Evolutionary conservation across 1,284 basidiomycete genomes (phyloP), one percentile per base, ranked within the genome.

Genomic region (Pseudozyma pruni): DNA sequence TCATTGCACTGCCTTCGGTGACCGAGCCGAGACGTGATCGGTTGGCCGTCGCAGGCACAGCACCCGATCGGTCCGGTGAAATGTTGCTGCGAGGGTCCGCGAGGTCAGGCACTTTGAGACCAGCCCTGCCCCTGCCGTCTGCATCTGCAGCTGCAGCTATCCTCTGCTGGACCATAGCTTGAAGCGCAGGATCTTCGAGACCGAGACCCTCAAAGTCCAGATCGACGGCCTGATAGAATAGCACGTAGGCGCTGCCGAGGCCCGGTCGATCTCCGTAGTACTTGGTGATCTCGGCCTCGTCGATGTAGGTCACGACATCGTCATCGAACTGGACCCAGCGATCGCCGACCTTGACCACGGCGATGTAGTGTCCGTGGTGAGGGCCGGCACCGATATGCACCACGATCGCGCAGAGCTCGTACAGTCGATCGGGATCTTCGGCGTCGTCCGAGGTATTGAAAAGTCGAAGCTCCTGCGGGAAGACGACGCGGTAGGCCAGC

Each of bases 371-470:
- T 0, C 95, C 95, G 79, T 98, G 95, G 78, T 96, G 90, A 17
- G 93, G 93, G 2, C 94, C 94, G 74, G 89, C 91, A 86, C 95
- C 95, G 72, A 98, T 95, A 83, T 98, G 95, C 8, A 98, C 92
- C 39, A 98, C 93, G 61, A 98, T 93, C 9, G 91, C 94, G 81
- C 94, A 97, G 14, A 98, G 87, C 83, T 93, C 90, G 84, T 97
- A 98, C 56, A 98, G 83, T 54, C 94, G 86, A 61, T 88, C 87
- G 0, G 94, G 92, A 82, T 97, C 89, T 40, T 90, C 88, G 34
- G 91, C 89, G 74, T 95, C 93, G 83, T 98, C 95, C 39, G 94
- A 91, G 31, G 95, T 98, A 83, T 98, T 98, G 85, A 97, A 97
- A 54, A 98, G 85, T 51, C 94, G 89, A 27, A 98, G 88, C 81